Evolutionary conservation across 352 stramenopile species (phyloP).

Genomic region (Globisporangium paddicum): DNA sequence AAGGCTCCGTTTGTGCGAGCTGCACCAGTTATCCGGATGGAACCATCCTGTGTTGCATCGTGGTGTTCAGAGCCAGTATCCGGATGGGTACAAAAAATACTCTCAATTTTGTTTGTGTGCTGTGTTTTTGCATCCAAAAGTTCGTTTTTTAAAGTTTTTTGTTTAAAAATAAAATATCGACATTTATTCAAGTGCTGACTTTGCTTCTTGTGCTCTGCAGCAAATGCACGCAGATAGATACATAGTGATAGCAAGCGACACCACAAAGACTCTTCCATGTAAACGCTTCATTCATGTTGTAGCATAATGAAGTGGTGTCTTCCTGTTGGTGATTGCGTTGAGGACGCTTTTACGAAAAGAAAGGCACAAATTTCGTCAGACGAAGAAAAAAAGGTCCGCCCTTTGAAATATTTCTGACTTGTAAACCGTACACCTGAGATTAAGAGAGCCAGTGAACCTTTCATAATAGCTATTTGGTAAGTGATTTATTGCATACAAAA

Average conservation of each 20-base stretch:
- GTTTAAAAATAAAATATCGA: no score
- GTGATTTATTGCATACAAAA: not conserved
- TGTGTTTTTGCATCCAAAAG: not conserved
- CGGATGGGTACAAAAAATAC: slow-evolving; percentile 1
- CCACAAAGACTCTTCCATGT: no score
- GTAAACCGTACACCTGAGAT: not conserved
- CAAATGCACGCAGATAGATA: no score
- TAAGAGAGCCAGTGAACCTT: not conserved
- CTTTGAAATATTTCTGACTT: not conserved
- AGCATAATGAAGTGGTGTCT: not conserved
- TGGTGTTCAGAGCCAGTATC: not conserved
- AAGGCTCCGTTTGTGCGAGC: no score
- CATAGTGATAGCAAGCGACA: no score
- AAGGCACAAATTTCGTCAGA: not conserved
- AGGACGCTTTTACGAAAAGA: not conserved
- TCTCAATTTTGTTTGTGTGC: not conserved
- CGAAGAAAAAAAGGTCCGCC: not conserved
- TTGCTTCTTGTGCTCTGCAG: no score
- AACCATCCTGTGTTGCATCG: no score
- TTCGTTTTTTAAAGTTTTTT: no score
- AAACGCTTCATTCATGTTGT: no score
- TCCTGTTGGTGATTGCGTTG: not conserved
- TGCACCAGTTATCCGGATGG: not conserved
- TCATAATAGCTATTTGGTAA: not conserved
- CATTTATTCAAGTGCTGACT: no score